A percentile compares a stretch with the other conserved stretches of the same genome.
These are phyloP conservation scores for Hypoxylon sp. DNA, from an alignment of 2,329 filamentous ascomycete species.

Conservation along the genomic window DNA sequence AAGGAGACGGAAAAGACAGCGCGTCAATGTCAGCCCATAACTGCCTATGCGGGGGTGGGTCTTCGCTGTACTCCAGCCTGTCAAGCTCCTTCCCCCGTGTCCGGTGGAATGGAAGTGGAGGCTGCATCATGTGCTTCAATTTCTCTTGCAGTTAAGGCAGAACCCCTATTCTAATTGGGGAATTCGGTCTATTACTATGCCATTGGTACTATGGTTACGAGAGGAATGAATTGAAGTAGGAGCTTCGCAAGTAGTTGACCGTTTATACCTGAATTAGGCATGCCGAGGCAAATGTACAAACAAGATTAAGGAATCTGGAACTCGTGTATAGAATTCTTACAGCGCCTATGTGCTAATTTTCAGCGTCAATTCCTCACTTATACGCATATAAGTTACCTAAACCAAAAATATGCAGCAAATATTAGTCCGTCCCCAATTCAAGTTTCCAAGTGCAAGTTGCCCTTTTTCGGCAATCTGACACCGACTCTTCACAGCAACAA, in stretches of 20 bases:
- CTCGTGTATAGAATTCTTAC: too few relatives aligned
- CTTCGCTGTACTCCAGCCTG: constrained; percentile 16
- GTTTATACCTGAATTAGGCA: constrained; percentile 6
- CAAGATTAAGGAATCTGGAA: too few relatives aligned
- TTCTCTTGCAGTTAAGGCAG: constrained; percentile 7
- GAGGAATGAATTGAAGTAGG: not conserved
- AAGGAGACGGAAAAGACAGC: constrained; percentile 20
- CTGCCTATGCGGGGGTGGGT: constrained; percentile 28
- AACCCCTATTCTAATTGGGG: not conserved
- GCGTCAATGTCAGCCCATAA: constrained; percentile 39
- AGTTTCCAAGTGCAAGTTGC: not conserved
- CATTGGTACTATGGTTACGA: constrained; percentile 6
- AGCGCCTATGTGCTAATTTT: too few relatives aligned
- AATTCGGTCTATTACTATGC: constrained; percentile 12
- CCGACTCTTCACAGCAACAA: not conserved
- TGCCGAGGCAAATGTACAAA: constrained; percentile 1
- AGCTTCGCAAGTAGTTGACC: not conserved
- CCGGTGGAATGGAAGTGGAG: constrained; percentile 44
- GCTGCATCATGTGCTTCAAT: constrained; percentile 31
- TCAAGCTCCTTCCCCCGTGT: constrained; percentile 39
- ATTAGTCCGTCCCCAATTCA: not conserved
- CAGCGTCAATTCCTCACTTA: too few relatives aligned
- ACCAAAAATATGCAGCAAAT: too few relatives aligned
- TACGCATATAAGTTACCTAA: too few relatives aligned
- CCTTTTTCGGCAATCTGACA: not conserved